A percentile compares a stretch with the other conserved stretches of the same genome.
Evolutionary conservation across 306 rosid species (phyloP).

Genomic region (Medicago lupulina): DNA sequence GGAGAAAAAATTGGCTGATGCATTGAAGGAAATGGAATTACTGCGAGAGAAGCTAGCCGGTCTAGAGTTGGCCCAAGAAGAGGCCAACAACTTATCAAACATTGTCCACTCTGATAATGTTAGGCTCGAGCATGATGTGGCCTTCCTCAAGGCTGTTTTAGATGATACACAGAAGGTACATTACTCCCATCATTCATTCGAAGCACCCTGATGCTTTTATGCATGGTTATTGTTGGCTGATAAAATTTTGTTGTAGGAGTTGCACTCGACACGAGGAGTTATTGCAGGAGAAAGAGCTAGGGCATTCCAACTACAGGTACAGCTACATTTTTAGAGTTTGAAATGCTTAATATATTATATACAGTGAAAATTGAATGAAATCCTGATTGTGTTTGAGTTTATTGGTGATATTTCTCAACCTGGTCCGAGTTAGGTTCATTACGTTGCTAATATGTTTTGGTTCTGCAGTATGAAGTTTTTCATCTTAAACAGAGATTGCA

Average conservation of each 20-base stretch:
- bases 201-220: conserved; percentile 11
- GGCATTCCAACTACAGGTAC: conserved; percentile 96
- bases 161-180: conserved; percentile 95
- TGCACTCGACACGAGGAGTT: conserved; percentile 95
- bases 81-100: conserved; percentile 81
- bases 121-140: conserved; percentile 93
- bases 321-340: background rate
- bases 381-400: background rate
- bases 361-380: background rate
- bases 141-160: conserved; percentile 93
- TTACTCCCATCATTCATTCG: background rate
- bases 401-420: background rate
- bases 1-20: conserved; percentile 73
- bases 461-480: conserved; percentile 79
- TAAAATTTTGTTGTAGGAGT: conserved; percentile 61
- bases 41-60: conserved; percentile 78
- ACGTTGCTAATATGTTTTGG: conserved; percentile 14
- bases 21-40: conserved; percentile 68
- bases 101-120: conserved; percentile 92
- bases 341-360: background rate
- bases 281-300: conserved; percentile 86
- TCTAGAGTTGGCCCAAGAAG: conserved; percentile 87
- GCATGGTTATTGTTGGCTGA: conserved; percentile 10
- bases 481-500: conserved; percentile 96
- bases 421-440: background rate